Evolutionary conservation across 2,329 filamentous ascomycete genomes (phyloP), one percentile per base, ranked within the genome.

Genomic region (Penicillium sp.): DNA sequence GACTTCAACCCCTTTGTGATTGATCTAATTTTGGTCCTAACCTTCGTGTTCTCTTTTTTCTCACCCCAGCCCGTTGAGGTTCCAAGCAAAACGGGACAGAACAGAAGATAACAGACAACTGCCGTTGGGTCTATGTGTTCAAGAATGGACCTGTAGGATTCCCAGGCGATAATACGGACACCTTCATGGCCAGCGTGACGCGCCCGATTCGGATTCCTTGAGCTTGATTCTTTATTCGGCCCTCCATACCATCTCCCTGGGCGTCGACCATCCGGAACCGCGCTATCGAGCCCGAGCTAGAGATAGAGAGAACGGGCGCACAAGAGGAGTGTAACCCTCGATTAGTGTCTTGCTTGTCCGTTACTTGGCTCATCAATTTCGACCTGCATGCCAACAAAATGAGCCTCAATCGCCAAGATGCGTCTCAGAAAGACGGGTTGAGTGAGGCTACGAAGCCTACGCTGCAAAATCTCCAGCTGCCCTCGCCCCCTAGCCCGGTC

Each of bases 351-450:
- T 29, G 15, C 10, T 37, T 34, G 31, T 17, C 21, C 21, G 28
- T 27, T 7, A 11, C 21, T 11, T 23, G 11, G 21, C 21, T 11
- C 11, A 23, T 23, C 11, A 11, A 23, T 11, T 23, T 28, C 31
- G 25, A 48, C 39, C 39, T 28, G 36, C 36, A 45, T 43, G 34
- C 31, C 16, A 18, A 35, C 49, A 58, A 49, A 38, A 66, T 67
- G 63, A 65, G 62, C 44, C 48, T 65, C 39, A 52, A 66, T 53
- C 62, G 58, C 30, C 58, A 63, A 33, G 36, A 63, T 43, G 40
- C 45, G 26, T 36, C 43, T 33, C 49, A 33, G 31, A 47, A 51
- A 35, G 44, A 54, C 26, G 52, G 53, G 36, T 28, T 48, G 25
- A 43, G 56, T 16, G 33, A 31, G 20, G 13, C 53, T 18, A 29